Conservation (phyloP, 2,329 filamentous ascomycete species). For the Coniochaeta sp. region DNA sequence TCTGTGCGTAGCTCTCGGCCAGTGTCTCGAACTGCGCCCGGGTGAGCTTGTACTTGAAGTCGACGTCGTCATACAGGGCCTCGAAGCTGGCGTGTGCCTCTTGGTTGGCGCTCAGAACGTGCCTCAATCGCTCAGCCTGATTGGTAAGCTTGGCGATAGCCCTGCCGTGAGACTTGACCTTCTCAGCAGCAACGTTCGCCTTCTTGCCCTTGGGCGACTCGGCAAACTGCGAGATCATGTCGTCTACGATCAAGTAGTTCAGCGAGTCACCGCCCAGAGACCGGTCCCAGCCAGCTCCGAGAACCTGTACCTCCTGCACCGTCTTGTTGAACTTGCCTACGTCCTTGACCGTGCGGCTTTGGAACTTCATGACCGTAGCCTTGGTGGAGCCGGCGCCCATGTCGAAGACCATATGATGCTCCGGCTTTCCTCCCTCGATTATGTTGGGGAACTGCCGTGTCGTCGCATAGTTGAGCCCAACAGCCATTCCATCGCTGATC, state of each 20-base stretch:
- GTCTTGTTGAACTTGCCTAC: conserved; percentile 93
- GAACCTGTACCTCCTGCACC: conserved; percentile 84
- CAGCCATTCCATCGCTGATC: conserved; percentile 83
- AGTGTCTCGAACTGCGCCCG: conserved; percentile 77
- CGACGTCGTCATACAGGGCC: conserved; percentile 82
- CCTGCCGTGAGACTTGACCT: conserved; percentile 69
- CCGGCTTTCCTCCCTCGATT: conserved; percentile 75
- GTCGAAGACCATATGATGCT: conserved; percentile 90
- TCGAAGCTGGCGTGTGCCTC: conserved; percentile 79
- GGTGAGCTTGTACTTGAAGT: conserved; percentile 85
- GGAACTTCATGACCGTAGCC: conserved; percentile 83
- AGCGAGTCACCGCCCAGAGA: conserved; percentile 84
- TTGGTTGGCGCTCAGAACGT: conserved; percentile 87
- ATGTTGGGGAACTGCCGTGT: conserved; percentile 81
- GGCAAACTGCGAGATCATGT: conserved; percentile 78
- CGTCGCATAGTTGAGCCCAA: conserved; percentile 93
- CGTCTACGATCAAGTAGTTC: conserved; percentile 80
- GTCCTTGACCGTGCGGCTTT: conserved; percentile 84
- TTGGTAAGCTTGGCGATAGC: conserved; percentile 87
- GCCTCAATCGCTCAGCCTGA: conserved; percentile 79
- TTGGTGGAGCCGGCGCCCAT: conserved; percentile 96
- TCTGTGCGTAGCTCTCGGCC: conserved; percentile 57
- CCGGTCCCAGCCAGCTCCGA: conserved; percentile 83
- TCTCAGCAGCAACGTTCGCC: conserved; percentile 51
- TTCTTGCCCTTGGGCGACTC: conserved; percentile 62